Percentiles rank a stretch among this genome's conserved stretches.
Conservation (phyloP, 1,284 basidiomycete genomes). For the Fistulina hepatica region DNA sequence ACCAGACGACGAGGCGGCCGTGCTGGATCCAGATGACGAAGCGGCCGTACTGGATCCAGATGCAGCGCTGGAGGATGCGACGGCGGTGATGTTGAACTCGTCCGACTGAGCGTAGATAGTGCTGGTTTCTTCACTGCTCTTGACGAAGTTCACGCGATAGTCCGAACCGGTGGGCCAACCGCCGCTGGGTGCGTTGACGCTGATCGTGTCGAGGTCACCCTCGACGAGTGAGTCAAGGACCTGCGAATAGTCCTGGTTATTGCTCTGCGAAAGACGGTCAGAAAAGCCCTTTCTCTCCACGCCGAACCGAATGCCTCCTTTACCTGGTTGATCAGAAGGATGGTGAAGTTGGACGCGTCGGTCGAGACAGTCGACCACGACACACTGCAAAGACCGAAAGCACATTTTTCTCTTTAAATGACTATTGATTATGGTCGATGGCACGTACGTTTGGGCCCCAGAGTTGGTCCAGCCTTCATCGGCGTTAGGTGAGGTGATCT, state of each 20-base stretch:
- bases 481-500: slow-evolving; percentile 42
- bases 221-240: slow-evolving; percentile 41
- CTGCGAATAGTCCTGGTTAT: slow-evolving; percentile 19
- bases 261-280: neutral
- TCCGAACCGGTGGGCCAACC: slow-evolving; percentile 43
- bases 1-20: too few relatives aligned
- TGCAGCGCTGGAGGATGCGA: neutral
- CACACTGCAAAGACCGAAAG: slow-evolving; percentile 25
- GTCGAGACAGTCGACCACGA: slow-evolving; percentile 55
- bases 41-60: neutral
- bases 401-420: neutral
- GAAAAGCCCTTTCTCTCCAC: slow-evolving; percentile 19
- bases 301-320: neutral
- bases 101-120: slow-evolving; percentile 56
- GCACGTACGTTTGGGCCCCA: slow-evolving; percentile 39
- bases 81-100: slow-evolving; percentile 40
- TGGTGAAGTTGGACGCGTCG: slow-evolving; percentile 57
- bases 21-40: too few relatives aligned
- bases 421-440: neutral
- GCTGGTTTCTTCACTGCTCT: slow-evolving; percentile 32
- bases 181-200: slow-evolving; percentile 39
- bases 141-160: slow-evolving; percentile 64
- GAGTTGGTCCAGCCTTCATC: slow-evolving; percentile 45
- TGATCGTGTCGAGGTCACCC: slow-evolving; percentile 24
- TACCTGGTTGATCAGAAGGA: slow-evolving; percentile 53